These are phyloP conservation scores for Talaromyces amestolkiae DNA, from an alignment of 2,329 filamentous ascomycete species.

Conservation along the genomic window DNA sequence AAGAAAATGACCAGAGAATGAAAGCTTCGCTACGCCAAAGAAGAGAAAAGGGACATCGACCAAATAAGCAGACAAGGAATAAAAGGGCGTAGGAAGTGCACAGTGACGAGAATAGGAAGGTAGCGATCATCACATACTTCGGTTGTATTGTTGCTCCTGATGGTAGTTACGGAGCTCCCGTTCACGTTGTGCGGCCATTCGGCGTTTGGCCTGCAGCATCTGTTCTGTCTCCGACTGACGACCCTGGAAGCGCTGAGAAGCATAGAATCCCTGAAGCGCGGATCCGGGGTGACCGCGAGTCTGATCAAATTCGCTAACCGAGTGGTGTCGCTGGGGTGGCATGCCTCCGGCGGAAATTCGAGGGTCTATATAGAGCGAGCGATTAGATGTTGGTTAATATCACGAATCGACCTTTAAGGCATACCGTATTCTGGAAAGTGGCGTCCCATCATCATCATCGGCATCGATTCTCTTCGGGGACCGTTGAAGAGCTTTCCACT, in stretches of 20 bases:
- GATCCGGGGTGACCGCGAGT: slow-evolving; percentile 66
- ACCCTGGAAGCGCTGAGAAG: slow-evolving; percentile 85
- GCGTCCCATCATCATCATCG: slow-evolving; percentile 60
- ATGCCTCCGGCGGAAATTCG: slow-evolving; percentile 62
- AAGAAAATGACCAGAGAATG: slow-evolving; percentile 20
- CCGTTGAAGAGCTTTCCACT: slow-evolving; percentile 85
- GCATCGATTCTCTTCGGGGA: slow-evolving; percentile 76
- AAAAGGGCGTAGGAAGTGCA: slow-evolving; percentile 14
- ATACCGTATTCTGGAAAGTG: slow-evolving; percentile 61
- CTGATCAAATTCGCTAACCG: slow-evolving; percentile 78
- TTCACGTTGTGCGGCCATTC: slow-evolving; percentile 98
- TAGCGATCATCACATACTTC: slow-evolving; percentile 66
- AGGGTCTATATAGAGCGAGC: slow-evolving; percentile 56
- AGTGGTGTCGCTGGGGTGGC: slow-evolving; percentile 72
- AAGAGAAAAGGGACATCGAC: slow-evolving; percentile 35
- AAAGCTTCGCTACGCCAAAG: slow-evolving; percentile 39
- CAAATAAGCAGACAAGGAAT: slow-evolving; percentile 36
- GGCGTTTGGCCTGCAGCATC: slow-evolving; percentile 98
- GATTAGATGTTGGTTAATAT: slow-evolving; percentile 12
- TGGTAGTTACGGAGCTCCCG: slow-evolving; percentile 99
- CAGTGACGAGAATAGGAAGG: slow-evolving; percentile 23
- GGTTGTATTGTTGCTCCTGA: slow-evolving; percentile 99
- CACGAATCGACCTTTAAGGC: slow-evolving; percentile 30
- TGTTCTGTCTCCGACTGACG: slow-evolving; percentile 92
- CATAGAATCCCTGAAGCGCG: slow-evolving; percentile 91